Evolutionary conservation across 345 rosid species (phyloP), one percentile per base, ranked within the genome.

Genomic region (Salix viminalis): DNA sequence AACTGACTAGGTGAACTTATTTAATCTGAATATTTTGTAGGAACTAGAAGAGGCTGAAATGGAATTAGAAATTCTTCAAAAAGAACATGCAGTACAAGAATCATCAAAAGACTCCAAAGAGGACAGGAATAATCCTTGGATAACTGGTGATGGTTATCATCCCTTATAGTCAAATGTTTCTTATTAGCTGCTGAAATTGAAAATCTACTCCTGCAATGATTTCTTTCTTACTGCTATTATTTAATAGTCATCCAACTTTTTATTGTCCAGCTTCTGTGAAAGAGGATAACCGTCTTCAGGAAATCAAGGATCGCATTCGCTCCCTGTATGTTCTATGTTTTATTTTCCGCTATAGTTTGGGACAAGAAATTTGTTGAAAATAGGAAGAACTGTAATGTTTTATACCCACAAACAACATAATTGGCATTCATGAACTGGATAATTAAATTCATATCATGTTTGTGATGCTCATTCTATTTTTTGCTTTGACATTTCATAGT

Each of bases 1-100:
- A 24, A 46, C 71, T 48, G 69, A 28, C 16, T 58, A 37, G 15
- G 62, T 23, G 8, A 42, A 66, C 72, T 77, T 72, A 36, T 78
- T 61, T 76, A 62, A 64, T 77, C 32, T 61, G 71, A 12, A 66
- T 67, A 73, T 76, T 54, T 73, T 80, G 74, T 74, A 92, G 97
- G 91, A 85, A 82, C 87, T 87, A 48, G 89, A 91, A 80, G 92
- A 89, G 87, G 95, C 91, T 79, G 93, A 92, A 80, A 77, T 92
- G 61, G 95, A 92, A 77, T 76, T 91, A 71, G 91, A 89, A 39
- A 74, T 92, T 73, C 74, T 92, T 79, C 86, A 67, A 77, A 86
- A 85, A 72, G 95, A 87, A 69, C 70, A 76, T 72, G 80, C 74
- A 32, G 60, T 69, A 14, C 75, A 67, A 41, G 87, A 85, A 76